Evolutionary conservation across 257 asterid genomes (phyloP).

Genomic region (Voacanga thouarsii): DNA sequence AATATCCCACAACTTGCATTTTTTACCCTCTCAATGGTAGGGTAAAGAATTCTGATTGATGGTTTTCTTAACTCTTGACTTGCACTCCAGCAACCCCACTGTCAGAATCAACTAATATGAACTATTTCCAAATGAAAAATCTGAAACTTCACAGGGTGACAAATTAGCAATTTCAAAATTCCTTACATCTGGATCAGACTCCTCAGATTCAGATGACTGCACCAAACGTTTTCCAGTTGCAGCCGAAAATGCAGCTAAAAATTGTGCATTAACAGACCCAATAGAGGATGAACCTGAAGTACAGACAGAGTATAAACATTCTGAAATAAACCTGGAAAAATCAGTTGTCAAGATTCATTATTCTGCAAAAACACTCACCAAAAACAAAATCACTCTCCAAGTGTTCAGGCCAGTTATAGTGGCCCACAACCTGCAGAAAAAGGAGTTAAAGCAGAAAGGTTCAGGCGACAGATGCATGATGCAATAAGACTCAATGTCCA

Average conservation of each 20-base stretch:
- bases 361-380: slow-evolving; percentile 42
- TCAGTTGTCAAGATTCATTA: slow-evolving; percentile 6
- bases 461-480: slow-evolving; percentile 19
- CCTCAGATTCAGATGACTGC: slow-evolving; percentile 70
- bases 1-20: slow-evolving; percentile 52
- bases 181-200: slow-evolving; percentile 88
- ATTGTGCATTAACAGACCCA: slow-evolving; percentile 69
- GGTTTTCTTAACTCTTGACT: slow-evolving; percentile 80
- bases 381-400: slow-evolving; percentile 71
- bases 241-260: slow-evolving; percentile 91
- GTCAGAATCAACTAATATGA: slow-evolving; percentile 30
- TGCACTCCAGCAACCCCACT: slow-evolving; percentile 98
- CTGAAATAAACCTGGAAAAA: not conserved
- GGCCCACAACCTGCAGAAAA: slow-evolving; percentile 59
- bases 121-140: slow-evolving; percentile 15
- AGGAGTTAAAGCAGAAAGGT: slow-evolving; percentile 17
- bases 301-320: slow-evolving; percentile 6
- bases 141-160: slow-evolving; percentile 9
- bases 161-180: slow-evolving; percentile 10
- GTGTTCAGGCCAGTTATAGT: slow-evolving; percentile 89
- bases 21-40: slow-evolving; percentile 82
- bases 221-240: slow-evolving; percentile 78
- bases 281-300: slow-evolving; percentile 75
- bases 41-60: slow-evolving; percentile 64
- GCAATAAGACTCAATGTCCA: not conserved